Conservation (phyloP, 2,329 filamentous ascomycete species). For the Pestalotiopsis sp. region DNA sequence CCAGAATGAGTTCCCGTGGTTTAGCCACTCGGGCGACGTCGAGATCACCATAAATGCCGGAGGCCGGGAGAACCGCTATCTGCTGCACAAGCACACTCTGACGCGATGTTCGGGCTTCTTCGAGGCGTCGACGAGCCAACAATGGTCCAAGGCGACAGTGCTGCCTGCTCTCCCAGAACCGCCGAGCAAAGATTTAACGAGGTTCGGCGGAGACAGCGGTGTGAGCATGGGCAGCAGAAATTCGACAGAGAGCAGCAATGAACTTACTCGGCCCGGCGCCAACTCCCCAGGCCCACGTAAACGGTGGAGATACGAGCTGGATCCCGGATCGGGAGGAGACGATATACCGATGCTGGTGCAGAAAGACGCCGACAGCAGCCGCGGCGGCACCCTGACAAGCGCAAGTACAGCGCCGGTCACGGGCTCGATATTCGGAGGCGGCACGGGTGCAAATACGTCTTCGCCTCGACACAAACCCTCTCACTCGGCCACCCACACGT, state of each 20-base stretch:
- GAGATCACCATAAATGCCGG: conserved; percentile 75
- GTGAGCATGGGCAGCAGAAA: conserved; percentile 37
- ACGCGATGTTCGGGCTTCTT: conserved; percentile 94
- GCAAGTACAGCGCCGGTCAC: conserved; percentile 22
- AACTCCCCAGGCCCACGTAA: conserved; percentile 49
- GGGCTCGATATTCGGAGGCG: conserved; percentile 61
- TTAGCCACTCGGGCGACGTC: conserved; percentile 88
- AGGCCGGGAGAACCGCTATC: conserved; percentile 77
- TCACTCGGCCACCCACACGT: conserved; percentile 41
- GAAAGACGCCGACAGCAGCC: conserved; percentile 56
- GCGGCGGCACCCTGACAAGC: conserved; percentile 17
- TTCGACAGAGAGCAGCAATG: conserved; percentile 34
- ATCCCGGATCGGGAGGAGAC: conserved; percentile 70
- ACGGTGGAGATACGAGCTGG: conserved; percentile 87
- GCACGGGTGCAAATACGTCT: conserved; percentile 53
- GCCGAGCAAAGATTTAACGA: conserved; percentile 49
- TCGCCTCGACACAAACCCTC: conserved; percentile 62
- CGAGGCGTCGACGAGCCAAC: conserved; percentile 78
- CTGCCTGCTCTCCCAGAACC: conserved; percentile 34
- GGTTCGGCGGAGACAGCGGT: conserved; percentile 51
- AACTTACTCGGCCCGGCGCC: conserved; percentile 38
- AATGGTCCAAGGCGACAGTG: conserved; percentile 64
- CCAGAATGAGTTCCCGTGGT: conserved; percentile 91
- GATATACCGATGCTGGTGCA: conserved; percentile 90
- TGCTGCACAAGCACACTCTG: conserved; percentile 85